Base-by-base conservation (phyloP, 2,329 filamentous ascomycete genomes). In the Paecilomyces fulvus region DNA sequence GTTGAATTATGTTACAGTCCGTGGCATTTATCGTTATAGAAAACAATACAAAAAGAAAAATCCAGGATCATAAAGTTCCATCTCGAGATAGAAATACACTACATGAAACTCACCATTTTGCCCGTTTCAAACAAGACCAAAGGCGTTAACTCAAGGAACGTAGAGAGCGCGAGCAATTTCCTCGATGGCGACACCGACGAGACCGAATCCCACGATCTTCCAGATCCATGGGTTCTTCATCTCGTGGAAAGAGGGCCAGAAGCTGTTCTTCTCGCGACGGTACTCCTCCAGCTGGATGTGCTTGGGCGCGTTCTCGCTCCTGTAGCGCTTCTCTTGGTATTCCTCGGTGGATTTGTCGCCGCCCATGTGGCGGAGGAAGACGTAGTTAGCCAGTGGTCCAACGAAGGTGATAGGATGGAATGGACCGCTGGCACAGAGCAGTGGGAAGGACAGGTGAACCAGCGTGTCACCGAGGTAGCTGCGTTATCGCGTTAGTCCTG, bases 391-490 rank as follows among this genome's bases (percentile, higher is more conserved):
- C 4, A 83, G 51, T 0, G 82, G 80, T 0, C 82, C 83, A 1
- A 84, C 70, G 1, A 83, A 67, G 25, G 80, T 77, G 30, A 83
- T 64, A 0, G 81, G 81, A 52, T 80, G 77, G 54, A 84, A 77
- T 60, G 80, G 75, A 53, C 79, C 80, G 9, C 77, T 79, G 17
- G 79, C 76, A 64, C 80, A 82, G 2, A 84, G 74, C 7, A 84
- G 65, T 1, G 81, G 79, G 73, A 85, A 85, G 0, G 82, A 83
- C 51, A 81, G 63, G 63, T 86, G 83, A 9, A 83, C 75, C 3
- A 85, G 73, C 2, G 79, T 74, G 56, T 84, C 83, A 1, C 83
- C 83, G n/a, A 85, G 77, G 63, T 84, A 85, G 70, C 81, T 83
- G 53, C 30, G 30, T 53, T 49, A 9, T 20, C 12, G 21, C 11